A percentile compares a stretch with the other conserved stretches of the same genome.
Evolutionary conservation across 2,329 filamentous ascomycete species (phyloP).

Genomic region (Neofusicoccum parvum): DNA sequence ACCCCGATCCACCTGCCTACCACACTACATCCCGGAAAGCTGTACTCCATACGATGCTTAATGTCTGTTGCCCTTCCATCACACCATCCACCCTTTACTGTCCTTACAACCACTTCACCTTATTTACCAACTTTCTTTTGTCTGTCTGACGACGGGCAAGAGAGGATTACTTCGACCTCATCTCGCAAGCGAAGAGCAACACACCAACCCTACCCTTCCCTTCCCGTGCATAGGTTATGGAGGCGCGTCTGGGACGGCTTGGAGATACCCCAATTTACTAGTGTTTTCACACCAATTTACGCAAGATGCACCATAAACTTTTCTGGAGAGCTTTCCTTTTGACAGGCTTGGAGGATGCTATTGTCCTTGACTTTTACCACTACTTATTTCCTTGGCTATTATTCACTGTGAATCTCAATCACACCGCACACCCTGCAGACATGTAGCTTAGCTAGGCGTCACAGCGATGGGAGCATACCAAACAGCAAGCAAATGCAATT

Average conservation of each 20-base stretch:
- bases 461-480: not conserved
- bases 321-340: slow-evolving; percentile 1
- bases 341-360: slow-evolving; percentile 6
- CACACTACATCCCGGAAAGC: slow-evolving; percentile 16
- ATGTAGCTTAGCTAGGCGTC: not conserved
- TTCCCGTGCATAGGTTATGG: slow-evolving; percentile 13
- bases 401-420: not conserved
- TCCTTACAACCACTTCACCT: not conserved
- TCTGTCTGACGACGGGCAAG: not conserved
- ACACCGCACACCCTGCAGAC: not conserved
- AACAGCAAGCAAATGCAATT: not conserved
- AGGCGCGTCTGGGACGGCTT: slow-evolving; percentile 21
- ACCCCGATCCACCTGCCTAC: slow-evolving; percentile 11
- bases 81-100: not conserved
- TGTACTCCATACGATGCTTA: slow-evolving; percentile 20
- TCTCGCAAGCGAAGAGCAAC: slow-evolving; percentile 12
- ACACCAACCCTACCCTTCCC: not conserved
- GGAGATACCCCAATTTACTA: slow-evolving; percentile 20
- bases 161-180: slow-evolving; percentile 8
- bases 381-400: slow-evolving; percentile 2
- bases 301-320: slow-evolving; percentile 10
- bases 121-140: not conserved
- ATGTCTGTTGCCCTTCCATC: slow-evolving; percentile 19
- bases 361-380: slow-evolving; percentile 3
- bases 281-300: slow-evolving; percentile 16